Base-by-base conservation (phyloP, 805 yeast genomes). In the Candida piceae region DNA sequence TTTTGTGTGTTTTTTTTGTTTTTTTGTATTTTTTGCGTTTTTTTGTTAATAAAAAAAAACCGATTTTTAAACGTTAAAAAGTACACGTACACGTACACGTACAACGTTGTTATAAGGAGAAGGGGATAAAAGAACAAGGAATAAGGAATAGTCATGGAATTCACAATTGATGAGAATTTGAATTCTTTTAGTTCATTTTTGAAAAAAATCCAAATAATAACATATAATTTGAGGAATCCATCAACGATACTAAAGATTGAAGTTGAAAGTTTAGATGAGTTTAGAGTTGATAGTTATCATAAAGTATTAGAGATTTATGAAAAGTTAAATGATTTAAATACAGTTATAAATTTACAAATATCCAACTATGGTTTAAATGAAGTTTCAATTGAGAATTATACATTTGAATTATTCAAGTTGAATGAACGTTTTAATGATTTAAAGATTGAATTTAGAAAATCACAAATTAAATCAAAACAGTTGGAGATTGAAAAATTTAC, bases 351-450 rank as follows among this genome's bases (percentile, higher is more conserved):
- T 7, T 39, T 39, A 12, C 28, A 32, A 11, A 18, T 49, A 8
- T n/a, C 23, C 2, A 23, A 43, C 2, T 45, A 52, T 28, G 39
- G 26, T n/a, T 17, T 20, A 4, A 20, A 31, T 4, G 31, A 34
- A 17, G 12, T 25, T 15, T 13, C 16, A 5, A 21, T 28, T 3
- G 29, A 32, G 1, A 19, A 38, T 5, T 10, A 34, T 4, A 32
- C 40, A 5, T 50, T 40, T 32, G 41, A 42, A 10, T 32, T 52
- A n/a, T 37, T 34, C 5, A 46, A 39, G 18, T 25, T 40, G n/a
- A 45, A 41, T 11, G 57, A 57, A 38, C 38, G 58, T 11, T 48
- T 44, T 16, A n/a, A 26, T 8, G 59, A 55, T 35, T 34, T 61
- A 26, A 47, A 52, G 20, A 39, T 51, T 7, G 48, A 50, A 11